Percentiles rank a stretch among this genome's conserved stretches.
phyloP scores from a whole-genome alignment of 805 yeast species.

The Phaffomyces opuntiae region DNA sequence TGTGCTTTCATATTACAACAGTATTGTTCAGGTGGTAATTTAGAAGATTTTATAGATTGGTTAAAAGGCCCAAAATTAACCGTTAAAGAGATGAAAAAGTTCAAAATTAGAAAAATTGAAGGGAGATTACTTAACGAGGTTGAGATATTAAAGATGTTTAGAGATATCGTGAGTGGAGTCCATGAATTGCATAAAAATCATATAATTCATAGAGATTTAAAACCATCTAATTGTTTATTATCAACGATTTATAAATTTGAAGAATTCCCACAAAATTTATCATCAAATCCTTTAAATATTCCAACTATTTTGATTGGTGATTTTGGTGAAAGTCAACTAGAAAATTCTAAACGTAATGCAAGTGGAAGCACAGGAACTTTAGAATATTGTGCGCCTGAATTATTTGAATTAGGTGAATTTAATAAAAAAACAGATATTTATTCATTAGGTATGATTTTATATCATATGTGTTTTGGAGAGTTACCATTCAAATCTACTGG shows the following conservation, averaged over 20 bases:
- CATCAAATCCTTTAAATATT: slow-evolving; percentile 22
- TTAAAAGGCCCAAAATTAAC: slow-evolving; percentile 30
- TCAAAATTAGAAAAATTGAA: slow-evolving; percentile 19
- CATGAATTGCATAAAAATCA: slow-evolving; percentile 65
- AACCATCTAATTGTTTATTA: slow-evolving; percentile 81
- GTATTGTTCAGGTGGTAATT: slow-evolving; percentile 82
- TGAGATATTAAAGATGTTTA: slow-evolving; percentile 64
- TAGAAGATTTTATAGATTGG: slow-evolving; percentile 55
- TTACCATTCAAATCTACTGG: slow-evolving; percentile 46
- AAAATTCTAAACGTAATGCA: slow-evolving; percentile 55
- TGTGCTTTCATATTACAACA: slow-evolving; percentile 80
- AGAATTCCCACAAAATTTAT: slow-evolving; percentile 8
- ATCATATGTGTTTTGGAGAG: slow-evolving; percentile 62
- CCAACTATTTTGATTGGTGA: slow-evolving; percentile 81
- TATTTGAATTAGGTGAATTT: slow-evolving; percentile 36
- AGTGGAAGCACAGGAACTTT: slow-evolving; percentile 86
- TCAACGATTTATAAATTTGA: slow-evolving; percentile 18
- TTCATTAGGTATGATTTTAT: slow-evolving; percentile 77
- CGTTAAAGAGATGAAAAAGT: slow-evolving; percentile 32
- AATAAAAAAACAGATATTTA: slow-evolving; percentile 71
- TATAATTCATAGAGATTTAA: slow-evolving; percentile 81
- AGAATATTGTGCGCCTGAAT: slow-evolving; percentile 84
- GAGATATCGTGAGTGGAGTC: slow-evolving; percentile 65
- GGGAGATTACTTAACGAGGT: slow-evolving; percentile 37
- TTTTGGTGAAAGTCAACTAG: slow-evolving; percentile 81